Base-by-base conservation (phyloP, 148 eudicot species). In the Persicaria tinctoria region DNA sequence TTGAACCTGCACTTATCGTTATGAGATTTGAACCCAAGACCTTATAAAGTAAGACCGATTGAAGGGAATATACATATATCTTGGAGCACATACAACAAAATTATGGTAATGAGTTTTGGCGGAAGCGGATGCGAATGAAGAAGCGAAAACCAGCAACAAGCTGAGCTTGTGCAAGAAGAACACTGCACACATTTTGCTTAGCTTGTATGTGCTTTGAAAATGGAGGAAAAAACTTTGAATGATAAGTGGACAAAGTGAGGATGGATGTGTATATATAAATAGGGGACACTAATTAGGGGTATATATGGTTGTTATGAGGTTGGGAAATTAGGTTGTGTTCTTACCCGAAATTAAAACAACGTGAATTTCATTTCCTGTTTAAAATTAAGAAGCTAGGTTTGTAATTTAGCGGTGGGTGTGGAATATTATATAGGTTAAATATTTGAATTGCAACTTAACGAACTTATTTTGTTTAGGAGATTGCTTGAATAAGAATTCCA, bases 81-180 rank as follows among this genome's bases (percentile, higher is more conserved):
- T 1, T 51, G 13, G 6, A 8, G 4, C 16, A 63, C 45, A 8
- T 5, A 45, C 84, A 9, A 83, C 86, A 79, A 91, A 91, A 48
- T 84, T 83, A 73, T 90, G 89, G 80, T 84, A 72, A 46, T 84
- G 89, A 78, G 84, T 83, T 83, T 78, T 83, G 3, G 93, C 88
- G 32, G 86, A 79, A 10, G 87, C 84, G 9, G 75, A 70, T n/a
- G 80, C 79, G 27, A 88, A 68, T 12, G 75, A 77, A 49, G 78
- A 77, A 80, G 69, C 71, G 73, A 82, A 49, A 73, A 76, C 75
- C 48, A 78, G 38, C 77, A 69, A 71, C 8, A 63, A 20, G 69
- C 57, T 54, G n/a, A 63, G 8, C 4, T 6, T 20, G 32, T 63
- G 69, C 45, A 63, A 63, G 69, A 38, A 63, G 69, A 38, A 63